Conservation (phyloP, 2,329 filamentous ascomycete species). For the Beauveria sp. region DNA sequence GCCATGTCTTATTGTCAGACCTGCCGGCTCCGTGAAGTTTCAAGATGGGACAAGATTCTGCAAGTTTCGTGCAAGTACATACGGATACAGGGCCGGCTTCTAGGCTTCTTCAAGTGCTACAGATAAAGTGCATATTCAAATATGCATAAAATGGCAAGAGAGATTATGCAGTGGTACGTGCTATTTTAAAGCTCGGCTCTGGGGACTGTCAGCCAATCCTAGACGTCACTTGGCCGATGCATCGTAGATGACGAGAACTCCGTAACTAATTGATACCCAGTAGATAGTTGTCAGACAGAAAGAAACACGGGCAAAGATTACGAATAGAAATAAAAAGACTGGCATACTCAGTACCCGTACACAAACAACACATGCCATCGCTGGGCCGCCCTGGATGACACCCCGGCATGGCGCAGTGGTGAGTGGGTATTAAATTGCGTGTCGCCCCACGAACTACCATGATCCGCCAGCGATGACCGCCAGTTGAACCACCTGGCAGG, state of each 20-base stretch:
- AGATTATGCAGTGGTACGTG: neutral
- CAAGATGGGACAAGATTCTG: no score
- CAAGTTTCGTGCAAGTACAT: no score
- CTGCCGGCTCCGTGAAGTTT: no score
- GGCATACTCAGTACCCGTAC: neutral
- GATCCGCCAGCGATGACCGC: neutral
- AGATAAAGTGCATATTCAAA: no score
- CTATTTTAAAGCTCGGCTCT: neutral
- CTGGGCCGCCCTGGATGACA: neutral
- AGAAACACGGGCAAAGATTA: neutral
- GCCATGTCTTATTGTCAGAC: no score
- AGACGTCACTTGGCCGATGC: neutral
- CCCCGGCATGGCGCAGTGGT: neutral
- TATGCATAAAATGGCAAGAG: no score
- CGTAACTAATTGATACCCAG: no score
- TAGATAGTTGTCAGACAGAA: neutral
- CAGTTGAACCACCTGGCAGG: neutral
- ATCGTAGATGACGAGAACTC: neutral
- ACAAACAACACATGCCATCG: neutral
- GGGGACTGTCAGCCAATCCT: neutral
- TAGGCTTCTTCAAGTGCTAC: no score
- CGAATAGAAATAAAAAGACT: neutral
- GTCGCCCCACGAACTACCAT: neutral
- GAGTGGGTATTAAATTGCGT: neutral
- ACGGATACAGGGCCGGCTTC: no score